Percentiles rank a stretch among this genome's conserved stretches.
These are phyloP conservation scores for Lepidopterella palustris DNA, from an alignment of 495 filamentous ascomycete species.

Conservation along the genomic window DNA sequence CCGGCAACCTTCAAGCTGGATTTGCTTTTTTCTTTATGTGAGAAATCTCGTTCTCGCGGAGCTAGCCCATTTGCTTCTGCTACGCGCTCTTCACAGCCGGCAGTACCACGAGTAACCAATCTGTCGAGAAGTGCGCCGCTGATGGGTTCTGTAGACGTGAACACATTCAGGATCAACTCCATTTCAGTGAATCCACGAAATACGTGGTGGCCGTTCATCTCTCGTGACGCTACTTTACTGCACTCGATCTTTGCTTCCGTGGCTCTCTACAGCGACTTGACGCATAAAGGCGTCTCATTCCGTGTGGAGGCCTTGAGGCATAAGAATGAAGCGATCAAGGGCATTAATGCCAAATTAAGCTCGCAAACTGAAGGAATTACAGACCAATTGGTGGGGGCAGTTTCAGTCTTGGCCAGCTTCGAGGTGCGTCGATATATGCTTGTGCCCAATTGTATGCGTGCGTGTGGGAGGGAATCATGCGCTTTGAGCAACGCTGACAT, in stretches of 20 bases:
- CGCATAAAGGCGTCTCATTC: slow-evolving; percentile 2
- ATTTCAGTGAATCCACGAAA: slow-evolving; percentile 20
- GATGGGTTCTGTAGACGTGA: slow-evolving; percentile 6
- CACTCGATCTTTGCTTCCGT: slow-evolving; percentile 21
- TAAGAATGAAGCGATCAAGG: slow-evolving; percentile 24
- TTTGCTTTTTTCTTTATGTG: slow-evolving; percentile 18
- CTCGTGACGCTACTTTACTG: slow-evolving; percentile 16
- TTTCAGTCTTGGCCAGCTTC: slow-evolving; percentile 21
- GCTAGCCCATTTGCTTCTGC: background rate
- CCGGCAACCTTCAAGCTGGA: slow-evolving; percentile 17
- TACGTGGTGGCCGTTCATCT: slow-evolving; percentile 26
- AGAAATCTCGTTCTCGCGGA: background rate
- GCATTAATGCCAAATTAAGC: slow-evolving; percentile 19
- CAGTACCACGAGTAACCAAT: background rate
- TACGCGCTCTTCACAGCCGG: background rate
- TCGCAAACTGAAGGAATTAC: slow-evolving; percentile 10
- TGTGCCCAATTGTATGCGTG: background rate
- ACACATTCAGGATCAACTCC: slow-evolving; percentile 10
- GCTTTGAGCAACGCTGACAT: background rate
- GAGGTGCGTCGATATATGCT: slow-evolving; percentile 17
- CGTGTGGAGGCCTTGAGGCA: slow-evolving; percentile 13
- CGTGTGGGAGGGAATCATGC: background rate
- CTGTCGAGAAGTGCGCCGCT: background rate
- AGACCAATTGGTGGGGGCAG: slow-evolving; percentile 19
- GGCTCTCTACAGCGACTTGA: slow-evolving; percentile 16